Evolutionary conservation across 306 rosid species (phyloP), one percentile per base, ranked within the genome.

Genomic region (Alnus glutinosa): DNA sequence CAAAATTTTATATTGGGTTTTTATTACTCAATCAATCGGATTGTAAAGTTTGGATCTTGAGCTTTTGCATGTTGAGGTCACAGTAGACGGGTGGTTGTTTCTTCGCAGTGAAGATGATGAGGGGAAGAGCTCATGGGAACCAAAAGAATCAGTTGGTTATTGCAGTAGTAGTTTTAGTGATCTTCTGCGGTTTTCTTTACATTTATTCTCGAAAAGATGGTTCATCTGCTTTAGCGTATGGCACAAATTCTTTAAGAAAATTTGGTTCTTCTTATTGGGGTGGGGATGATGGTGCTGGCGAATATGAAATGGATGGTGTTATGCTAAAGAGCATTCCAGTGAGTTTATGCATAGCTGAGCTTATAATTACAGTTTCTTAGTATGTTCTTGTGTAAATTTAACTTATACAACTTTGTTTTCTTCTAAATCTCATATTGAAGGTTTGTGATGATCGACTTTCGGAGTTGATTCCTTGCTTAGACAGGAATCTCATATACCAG

Each of bases 381-480:
- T 70, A n/a, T 80, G 58, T 76, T 79, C 58, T 68, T 71, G 80
- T 47, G 49, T 71, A 12, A 50, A 67, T 7, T 54, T 76, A 74
- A 61, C 54, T 64, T 9, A 32, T 64, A 34, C 12, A 34, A 12
- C 18, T 63, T 37, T 83, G 16, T 23, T 23, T 23, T 23, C 63
- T 46, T 82, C 74, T 71, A 16, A 15, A 34, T 71, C 42, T 84
- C 74, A 55, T n/a, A n/a, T 70, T 77, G 62, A 79, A 94, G 98
- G 97, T 92, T 42, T 94, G 98, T 77, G 98, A 92, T 82, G 98
- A 89, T 86, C 87, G 87, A 30, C 89, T 83, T 81, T 94, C 97
- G 0, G 98, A 94, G 88, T 74, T 94, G 55, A 92, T 94, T 86
- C 98, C 97, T 28, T 94, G 97, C 88, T 83, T 94, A 73, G 98